Evolutionary conservation across 208 protist genomes (phyloP).

Genomic region (Leishmania aethiopica): DNA sequence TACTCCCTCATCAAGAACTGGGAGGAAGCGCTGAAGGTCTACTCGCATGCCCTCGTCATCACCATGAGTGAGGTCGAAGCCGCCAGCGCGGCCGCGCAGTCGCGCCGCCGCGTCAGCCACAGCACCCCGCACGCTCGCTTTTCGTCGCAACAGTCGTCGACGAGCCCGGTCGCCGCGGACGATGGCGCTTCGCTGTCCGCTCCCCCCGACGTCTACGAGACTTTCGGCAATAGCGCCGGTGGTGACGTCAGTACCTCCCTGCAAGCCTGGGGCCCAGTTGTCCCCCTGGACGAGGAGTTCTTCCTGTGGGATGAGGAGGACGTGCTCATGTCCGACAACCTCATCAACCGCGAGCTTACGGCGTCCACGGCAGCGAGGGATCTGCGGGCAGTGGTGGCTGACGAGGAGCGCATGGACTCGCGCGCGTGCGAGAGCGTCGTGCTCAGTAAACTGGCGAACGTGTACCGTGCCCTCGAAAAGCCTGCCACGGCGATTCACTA

Average conservation of each 20-base stretch:
- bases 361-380: conserved; percentile 34
- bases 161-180: neutral
- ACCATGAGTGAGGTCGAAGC: conserved; percentile 58
- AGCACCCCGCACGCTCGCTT: conserved; percentile 1
- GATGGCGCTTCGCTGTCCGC: conserved; percentile 8
- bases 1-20: conserved; percentile 55
- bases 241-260: neutral
- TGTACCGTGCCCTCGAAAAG: conserved; percentile 78
- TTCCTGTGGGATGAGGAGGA: conserved; percentile 43
- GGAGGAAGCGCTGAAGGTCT: conserved; percentile 82
- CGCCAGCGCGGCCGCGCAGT: conserved; percentile 25
- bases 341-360: conserved; percentile 31
- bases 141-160: conserved; percentile 10
- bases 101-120: conserved; percentile 12
- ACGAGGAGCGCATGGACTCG: conserved; percentile 59
- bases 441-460: conserved; percentile 76
- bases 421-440: conserved; percentile 60
- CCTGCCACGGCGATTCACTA: conserved; percentile 79
- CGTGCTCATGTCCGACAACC: conserved; percentile 29
- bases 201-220: neutral
- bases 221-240: neutral
- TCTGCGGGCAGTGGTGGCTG: conserved; percentile 48
- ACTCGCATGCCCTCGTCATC: conserved; percentile 72
- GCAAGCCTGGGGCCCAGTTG: conserved; percentile 34
- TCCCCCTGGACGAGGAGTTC: conserved; percentile 39